These are phyloP conservation scores for Erodium trifolium DNA, from an alignment of 441 rosid genomes.

Conservation along the genomic window DNA sequence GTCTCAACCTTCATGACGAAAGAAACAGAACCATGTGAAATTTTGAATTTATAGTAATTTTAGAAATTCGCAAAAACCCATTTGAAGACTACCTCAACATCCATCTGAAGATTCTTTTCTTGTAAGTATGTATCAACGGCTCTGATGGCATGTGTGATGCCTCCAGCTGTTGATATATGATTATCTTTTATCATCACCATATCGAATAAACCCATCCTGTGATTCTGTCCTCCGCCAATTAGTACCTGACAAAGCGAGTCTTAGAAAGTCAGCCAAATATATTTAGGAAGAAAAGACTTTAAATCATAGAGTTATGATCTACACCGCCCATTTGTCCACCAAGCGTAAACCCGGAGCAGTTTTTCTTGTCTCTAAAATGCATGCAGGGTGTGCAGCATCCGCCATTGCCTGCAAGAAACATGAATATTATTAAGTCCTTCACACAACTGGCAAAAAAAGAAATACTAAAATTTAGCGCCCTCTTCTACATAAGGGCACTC, in stretches of 20 bases:
- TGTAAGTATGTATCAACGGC: conserved; percentile 62
- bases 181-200: conserved; percentile 97
- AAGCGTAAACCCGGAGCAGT: conserved; percentile 88
- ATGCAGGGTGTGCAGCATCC: conserved; percentile 80
- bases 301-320: conserved; percentile 19
- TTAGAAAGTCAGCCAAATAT: conserved; percentile 21
- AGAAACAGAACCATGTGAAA: not conserved
- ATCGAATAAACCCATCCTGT: conserved; percentile 91
- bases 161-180: conserved; percentile 90
- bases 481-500: no score
- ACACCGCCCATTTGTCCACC: conserved; percentile 95
- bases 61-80: not conserved
- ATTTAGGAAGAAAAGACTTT: conserved; percentile 16
- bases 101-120: conserved; percentile 63
- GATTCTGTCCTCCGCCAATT: conserved; percentile 90
- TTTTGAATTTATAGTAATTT: conserved; percentile 4
- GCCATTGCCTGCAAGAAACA: conserved; percentile 68
- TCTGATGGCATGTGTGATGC: conserved; percentile 61
- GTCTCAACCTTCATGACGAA: conserved; percentile 57
- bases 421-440: not conserved
- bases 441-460: no score
- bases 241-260: conserved; percentile 45
- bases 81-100: conserved; percentile 61
- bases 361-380: conserved; percentile 84
- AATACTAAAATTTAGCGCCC: no score